Percentiles rank a stretch among this genome's conserved stretches.
phyloP scores from a whole-genome alignment of 805 yeast species.

The Sporopachydermia quercuum region DNA sequence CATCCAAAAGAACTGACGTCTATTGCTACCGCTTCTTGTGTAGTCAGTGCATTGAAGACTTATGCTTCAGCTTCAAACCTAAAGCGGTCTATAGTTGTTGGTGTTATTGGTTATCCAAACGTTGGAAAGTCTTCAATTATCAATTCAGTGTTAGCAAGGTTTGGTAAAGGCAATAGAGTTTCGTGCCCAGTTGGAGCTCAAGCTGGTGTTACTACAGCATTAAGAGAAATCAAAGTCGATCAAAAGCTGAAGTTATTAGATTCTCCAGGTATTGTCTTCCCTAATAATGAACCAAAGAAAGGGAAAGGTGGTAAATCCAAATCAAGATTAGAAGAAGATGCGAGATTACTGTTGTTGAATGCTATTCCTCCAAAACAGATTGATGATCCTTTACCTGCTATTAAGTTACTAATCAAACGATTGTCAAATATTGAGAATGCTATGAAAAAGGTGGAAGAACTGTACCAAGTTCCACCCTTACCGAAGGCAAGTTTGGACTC shows the following conservation, averaged over 20 bases:
- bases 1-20: slow-evolving; percentile 58
- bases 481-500: slow-evolving; percentile 60
- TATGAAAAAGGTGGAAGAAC: slow-evolving; percentile 44
- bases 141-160: slow-evolving; percentile 67
- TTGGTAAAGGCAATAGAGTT: slow-evolving; percentile 44
- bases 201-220: slow-evolving; percentile 90
- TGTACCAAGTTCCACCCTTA: slow-evolving; percentile 70
- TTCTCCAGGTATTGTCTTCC: slow-evolving; percentile 97
- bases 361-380: slow-evolving; percentile 83
- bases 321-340: slow-evolving; percentile 33
- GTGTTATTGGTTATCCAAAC: slow-evolving; percentile 95
- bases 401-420: slow-evolving; percentile 60
- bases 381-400: slow-evolving; percentile 72
- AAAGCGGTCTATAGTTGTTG: slow-evolving; percentile 81
- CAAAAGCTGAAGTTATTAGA: slow-evolving; percentile 78
- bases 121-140: slow-evolving; percentile 94
- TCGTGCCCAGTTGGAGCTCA: slow-evolving; percentile 96
- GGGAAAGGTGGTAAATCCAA: not conserved
- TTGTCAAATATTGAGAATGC: slow-evolving; percentile 59
- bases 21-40: slow-evolving; percentile 52
- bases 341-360: slow-evolving; percentile 77
- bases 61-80: slow-evolving; percentile 74
- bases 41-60: slow-evolving; percentile 70
- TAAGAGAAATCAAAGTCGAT: slow-evolving; percentile 87
- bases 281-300: slow-evolving; percentile 17